Evolutionary conservation across 495 filamentous ascomycete species (phyloP).

Genomic region (Hypoxylon cercidicola): DNA sequence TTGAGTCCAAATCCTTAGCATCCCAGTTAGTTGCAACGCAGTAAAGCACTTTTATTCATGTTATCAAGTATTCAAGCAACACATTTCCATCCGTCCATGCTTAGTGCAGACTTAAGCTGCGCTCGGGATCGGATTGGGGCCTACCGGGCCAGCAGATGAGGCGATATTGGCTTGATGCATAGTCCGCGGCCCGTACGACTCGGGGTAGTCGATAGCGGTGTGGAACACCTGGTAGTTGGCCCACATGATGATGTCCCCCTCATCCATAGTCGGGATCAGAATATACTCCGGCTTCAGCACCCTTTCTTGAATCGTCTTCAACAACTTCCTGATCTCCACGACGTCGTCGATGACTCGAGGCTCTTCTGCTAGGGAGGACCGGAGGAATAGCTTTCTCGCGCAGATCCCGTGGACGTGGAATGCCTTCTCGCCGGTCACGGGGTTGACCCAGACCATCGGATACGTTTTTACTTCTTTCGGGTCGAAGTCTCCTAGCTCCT

Average conservation of each 20-base stretch:
- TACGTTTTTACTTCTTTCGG: constrained; percentile 50
- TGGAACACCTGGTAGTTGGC: constrained; percentile 51
- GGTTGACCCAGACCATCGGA: constrained; percentile 56
- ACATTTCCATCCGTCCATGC: not conserved
- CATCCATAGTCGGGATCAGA: constrained; percentile 41
- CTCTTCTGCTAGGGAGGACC: constrained; percentile 43
- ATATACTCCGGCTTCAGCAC: constrained; percentile 43
- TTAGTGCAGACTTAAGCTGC: constrained; percentile 3
- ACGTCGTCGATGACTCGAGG: constrained; percentile 46
- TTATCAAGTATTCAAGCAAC: no score
- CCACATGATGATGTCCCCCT: constrained; percentile 51
- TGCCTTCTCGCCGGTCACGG: constrained; percentile 51
- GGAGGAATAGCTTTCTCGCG: constrained; percentile 50
- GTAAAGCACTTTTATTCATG: no score
- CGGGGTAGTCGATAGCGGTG: constrained; percentile 51
- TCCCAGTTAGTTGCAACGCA: no score
- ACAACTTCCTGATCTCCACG: constrained; percentile 42
- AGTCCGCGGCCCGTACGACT: constrained; percentile 44
- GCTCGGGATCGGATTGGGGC: constrained; percentile 25
- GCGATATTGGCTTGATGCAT: constrained; percentile 54
- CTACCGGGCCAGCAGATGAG: constrained; percentile 29
- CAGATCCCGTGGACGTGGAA: constrained; percentile 54
- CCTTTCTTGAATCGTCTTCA: constrained; percentile 40
- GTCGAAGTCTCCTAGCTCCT: constrained; percentile 49
- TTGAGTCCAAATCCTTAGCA: no score